Evolutionary conservation across 306 rosid species (phyloP).

Genomic region (Prunus salicina): DNA sequence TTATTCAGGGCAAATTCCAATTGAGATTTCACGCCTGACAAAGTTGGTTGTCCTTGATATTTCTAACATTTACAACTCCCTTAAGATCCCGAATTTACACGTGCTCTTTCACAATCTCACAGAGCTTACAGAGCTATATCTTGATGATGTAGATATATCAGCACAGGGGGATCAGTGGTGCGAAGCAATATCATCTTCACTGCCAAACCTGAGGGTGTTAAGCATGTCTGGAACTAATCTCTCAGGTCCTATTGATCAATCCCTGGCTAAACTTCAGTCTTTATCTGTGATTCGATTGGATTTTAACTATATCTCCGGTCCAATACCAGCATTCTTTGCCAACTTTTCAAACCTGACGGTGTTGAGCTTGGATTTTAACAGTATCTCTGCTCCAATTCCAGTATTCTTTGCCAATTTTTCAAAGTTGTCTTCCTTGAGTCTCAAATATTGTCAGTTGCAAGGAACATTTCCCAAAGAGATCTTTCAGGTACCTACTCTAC

Average conservation of each 20-base stretch:
- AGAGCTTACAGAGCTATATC: slow-evolving; percentile 26
- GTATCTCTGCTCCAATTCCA: slow-evolving; percentile 19
- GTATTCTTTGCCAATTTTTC: slow-evolving; percentile 11
- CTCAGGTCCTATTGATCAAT: slow-evolving; percentile 13
- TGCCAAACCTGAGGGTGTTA: slow-evolving; percentile 19
- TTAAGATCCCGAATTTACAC: slow-evolving; percentile 20
- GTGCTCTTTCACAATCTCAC: slow-evolving; percentile 25
- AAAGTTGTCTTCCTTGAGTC: slow-evolving; percentile 22
- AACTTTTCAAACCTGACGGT: not conserved
- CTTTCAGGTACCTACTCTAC: slow-evolving; percentile 22
- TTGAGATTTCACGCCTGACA: slow-evolving; percentile 20
- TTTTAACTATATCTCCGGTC: not conserved
- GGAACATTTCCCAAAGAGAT: slow-evolving; percentile 35
- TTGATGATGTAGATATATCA: slow-evolving; percentile 48
- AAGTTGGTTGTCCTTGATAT: slow-evolving; percentile 34
- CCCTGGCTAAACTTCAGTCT: not conserved
- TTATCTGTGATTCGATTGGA: not conserved
- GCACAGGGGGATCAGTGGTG: slow-evolving; percentile 49
- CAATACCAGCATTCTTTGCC: not conserved
- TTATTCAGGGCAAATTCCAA: slow-evolving; percentile 18
- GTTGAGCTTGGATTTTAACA: slow-evolving; percentile 2
- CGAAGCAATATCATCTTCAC: slow-evolving; percentile 22
- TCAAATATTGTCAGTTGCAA: not conserved
- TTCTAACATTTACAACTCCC: not conserved
- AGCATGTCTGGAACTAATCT: slow-evolving; percentile 23